phyloP scores from a whole-genome alignment of 805 yeast species.

The Candida bentonensis region DNA sequence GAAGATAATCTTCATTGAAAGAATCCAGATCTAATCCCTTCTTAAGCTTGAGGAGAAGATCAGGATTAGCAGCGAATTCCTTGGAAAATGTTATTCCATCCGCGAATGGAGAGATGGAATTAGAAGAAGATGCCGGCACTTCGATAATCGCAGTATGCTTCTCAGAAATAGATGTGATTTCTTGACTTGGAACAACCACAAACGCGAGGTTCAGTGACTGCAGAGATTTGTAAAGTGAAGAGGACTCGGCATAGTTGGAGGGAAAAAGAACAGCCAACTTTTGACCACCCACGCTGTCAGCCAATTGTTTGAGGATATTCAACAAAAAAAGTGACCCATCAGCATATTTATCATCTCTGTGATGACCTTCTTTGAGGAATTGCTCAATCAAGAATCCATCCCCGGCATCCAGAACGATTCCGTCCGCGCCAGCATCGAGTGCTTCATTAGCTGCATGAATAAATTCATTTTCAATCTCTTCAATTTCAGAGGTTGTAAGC shows the following conservation, averaged over 20 bases:
- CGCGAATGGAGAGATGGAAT: not conserved
- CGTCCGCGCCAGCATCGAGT: not conserved
- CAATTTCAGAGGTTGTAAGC: not conserved
- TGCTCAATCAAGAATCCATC: slow-evolving; percentile 1
- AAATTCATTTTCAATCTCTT: not conserved
- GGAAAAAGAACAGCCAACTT: not conserved
- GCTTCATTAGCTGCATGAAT: not conserved
- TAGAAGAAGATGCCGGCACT: not conserved
- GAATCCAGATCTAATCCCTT: not conserved
- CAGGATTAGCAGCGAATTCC: not conserved
- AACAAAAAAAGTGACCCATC: not conserved
- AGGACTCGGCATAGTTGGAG: not conserved
- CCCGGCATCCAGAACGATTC: not conserved
- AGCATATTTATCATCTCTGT: not conserved
- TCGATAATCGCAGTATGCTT: not conserved
- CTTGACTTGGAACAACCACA: not conserved
- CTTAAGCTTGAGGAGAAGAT: not conserved
- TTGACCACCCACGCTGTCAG: not conserved
- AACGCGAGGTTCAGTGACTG: not conserved
- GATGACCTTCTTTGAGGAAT: not conserved
- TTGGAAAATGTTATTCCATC: not conserved
- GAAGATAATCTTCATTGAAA: not conserved
- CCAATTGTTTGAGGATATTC: not conserved
- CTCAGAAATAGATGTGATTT: not conserved
- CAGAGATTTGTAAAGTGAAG: not conserved